These are phyloP conservation scores for Exophiala calicioides DNA, from an alignment of 2,329 filamentous ascomycete genomes.

Conservation along the genomic window DNA sequence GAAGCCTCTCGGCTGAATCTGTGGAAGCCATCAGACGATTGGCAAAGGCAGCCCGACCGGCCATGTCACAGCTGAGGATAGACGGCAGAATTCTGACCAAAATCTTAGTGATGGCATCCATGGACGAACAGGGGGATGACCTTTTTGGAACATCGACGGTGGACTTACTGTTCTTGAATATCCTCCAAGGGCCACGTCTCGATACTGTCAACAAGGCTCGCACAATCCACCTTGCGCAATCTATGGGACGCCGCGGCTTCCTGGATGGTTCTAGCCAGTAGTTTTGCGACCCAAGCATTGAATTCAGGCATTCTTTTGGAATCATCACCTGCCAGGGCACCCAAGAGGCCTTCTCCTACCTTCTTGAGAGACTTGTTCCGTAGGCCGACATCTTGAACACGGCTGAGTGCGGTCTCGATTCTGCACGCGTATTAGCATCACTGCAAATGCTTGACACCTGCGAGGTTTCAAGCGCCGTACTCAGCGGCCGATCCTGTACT, in stretches of 20 bases:
- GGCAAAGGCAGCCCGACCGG: constrained; percentile 11
- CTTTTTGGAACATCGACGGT: neutral
- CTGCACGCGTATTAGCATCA: neutral
- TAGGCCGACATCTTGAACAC: neutral
- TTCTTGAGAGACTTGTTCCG: neutral
- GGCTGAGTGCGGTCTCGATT: neutral
- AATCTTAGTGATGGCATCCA: neutral
- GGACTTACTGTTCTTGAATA: constrained; percentile 5
- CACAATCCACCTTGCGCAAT: constrained; percentile 8
- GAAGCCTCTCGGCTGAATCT: neutral
- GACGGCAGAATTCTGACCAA: constrained; percentile 1
- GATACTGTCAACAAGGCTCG: constrained; percentile 7
- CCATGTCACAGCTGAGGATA: constrained; percentile 1
- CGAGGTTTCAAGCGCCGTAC: neutral
- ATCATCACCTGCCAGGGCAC: no score
- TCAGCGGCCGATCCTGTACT: neutral
- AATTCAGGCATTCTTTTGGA: no score
- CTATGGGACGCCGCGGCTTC: neutral
- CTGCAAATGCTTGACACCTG: no score
- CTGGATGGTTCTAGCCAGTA: neutral
- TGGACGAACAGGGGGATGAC: neutral
- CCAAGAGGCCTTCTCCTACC: neutral
- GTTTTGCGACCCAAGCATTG: neutral
- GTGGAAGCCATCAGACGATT: neutral
- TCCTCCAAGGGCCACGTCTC: constrained; percentile 2